Evolutionary conservation across 495 filamentous ascomycete genomes (phyloP).

Genomic region (Penicillium flavigenum): DNA sequence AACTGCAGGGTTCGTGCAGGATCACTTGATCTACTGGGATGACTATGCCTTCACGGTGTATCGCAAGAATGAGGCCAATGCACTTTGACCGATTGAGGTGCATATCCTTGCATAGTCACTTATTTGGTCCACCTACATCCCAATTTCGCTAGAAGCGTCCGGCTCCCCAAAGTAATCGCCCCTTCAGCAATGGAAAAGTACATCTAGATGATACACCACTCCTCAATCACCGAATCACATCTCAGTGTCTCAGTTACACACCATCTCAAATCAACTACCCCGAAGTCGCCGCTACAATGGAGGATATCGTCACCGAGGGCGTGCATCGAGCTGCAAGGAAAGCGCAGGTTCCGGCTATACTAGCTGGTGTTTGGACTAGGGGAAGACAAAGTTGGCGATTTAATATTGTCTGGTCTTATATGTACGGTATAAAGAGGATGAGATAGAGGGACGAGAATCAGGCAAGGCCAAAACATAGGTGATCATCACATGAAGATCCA

Average conservation of each 20-base stretch:
- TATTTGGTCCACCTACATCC: no score
- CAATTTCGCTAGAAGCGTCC: no score
- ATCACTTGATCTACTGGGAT: background rate
- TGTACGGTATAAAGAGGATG: background rate
- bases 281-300: no score
- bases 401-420: no score
- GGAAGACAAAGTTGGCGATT: no score
- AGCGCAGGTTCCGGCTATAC: conserved; percentile 25
- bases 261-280: no score
- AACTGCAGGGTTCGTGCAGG: background rate
- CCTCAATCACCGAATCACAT: no score
- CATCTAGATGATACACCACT: no score
- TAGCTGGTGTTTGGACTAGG: conserved; percentile 9
- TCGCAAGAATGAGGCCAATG: background rate
- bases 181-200: no score
- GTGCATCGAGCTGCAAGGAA: conserved; percentile 19
- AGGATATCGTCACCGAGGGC: conserved; percentile 16
- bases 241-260: no score
- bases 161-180: no score
- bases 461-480: background rate
- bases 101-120: background rate
- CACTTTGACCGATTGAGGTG: background rate
- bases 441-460: background rate
- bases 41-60: background rate
- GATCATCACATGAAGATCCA: background rate